A percentile compares a stretch with the other conserved stretches of the same genome.
phyloP scores from a whole-genome alignment of 768 basidiomycete species.

The Hydnomerulius pinastri region DNA sequence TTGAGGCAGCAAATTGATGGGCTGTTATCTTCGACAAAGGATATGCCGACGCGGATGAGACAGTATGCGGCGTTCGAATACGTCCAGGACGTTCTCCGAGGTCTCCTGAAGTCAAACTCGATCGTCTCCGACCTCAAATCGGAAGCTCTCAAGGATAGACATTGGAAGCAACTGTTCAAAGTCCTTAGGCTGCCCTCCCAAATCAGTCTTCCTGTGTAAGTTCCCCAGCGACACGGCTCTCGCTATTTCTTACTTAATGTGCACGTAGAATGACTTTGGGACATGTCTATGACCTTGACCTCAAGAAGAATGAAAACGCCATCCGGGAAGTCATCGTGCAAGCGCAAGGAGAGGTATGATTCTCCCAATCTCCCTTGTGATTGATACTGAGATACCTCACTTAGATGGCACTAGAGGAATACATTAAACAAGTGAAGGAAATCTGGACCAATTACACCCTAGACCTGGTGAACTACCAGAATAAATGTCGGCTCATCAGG shows the following conservation, averaged over 20 bases:
- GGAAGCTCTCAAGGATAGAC: conserved; percentile 94
- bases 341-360: conserved; percentile 89
- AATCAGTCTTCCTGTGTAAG: conserved; percentile 74
- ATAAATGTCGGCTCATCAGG: conserved; percentile 95
- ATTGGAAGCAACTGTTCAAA: conserved; percentile 98
- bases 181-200: conserved; percentile 72
- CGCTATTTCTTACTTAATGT: conserved; percentile 8
- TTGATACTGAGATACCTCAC: conserved; percentile 27
- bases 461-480: conserved; percentile 97
- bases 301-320: conserved; percentile 86
- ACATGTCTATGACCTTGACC: conserved; percentile 94
- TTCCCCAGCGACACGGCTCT: conserved; percentile 15
- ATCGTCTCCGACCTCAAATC: conserved; percentile 95
- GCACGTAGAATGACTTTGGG: conserved; percentile 84
- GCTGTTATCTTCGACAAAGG: conserved; percentile 91
- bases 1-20: conserved; percentile 91
- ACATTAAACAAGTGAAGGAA: conserved; percentile 95
- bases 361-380: neutral
- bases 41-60: conserved; percentile 98
- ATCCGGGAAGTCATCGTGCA: conserved; percentile 97
- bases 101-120: conserved; percentile 85
- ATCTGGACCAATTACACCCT: conserved; percentile 95
- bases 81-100: conserved; percentile 87
- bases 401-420: conserved; percentile 94
- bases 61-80: conserved; percentile 99